Conservation (phyloP, 2,329 filamentous ascomycete species). For the Neofusicoccum laricinum region DNA sequence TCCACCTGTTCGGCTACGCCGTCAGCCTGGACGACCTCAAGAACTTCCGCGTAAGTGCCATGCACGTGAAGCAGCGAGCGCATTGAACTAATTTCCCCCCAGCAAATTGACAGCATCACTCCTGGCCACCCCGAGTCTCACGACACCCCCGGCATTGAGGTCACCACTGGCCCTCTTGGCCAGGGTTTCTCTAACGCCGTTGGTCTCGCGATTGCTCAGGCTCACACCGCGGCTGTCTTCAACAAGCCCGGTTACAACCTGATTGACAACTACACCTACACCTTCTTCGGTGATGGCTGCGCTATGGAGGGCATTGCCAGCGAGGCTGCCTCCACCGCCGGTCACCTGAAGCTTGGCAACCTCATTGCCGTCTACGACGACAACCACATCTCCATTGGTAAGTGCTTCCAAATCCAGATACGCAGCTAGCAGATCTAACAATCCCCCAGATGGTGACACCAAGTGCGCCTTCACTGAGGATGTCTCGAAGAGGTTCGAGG, state of each 20-base stretch:
- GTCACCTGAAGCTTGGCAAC: conserved; percentile 97
- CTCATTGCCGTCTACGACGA: conserved; percentile 96
- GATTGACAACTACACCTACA: conserved; percentile 95
- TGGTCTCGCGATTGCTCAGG: conserved; percentile 94
- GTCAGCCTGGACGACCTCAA: conserved; percentile 89
- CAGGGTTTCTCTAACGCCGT: conserved; percentile 98
- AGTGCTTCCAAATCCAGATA: conserved; percentile 11
- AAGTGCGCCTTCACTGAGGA: conserved; percentile 97
- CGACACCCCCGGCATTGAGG: conserved; percentile 94
- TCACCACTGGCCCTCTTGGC: conserved; percentile 95
- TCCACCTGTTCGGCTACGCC: conserved; percentile 92
- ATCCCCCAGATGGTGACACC: conserved; percentile 76
- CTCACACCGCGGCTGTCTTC: conserved; percentile 84
- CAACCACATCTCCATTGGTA: conserved; percentile 89
- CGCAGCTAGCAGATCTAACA: not conserved
- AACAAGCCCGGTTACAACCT: conserved; percentile 95
- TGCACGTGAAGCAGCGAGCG: not conserved
- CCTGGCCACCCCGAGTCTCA: conserved; percentile 95
- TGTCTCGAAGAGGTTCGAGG: conserved; percentile 87
- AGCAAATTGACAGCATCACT: conserved; percentile 73
- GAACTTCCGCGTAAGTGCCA: conserved; percentile 79
- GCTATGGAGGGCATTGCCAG: conserved; percentile 96
- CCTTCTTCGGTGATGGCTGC: conserved; percentile 96
- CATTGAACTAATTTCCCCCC: conserved; percentile 3
- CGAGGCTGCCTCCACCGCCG: conserved; percentile 88